phyloP scores from a whole-genome alignment of 2,329 filamentous ascomycete species.

The Tothia fuscella region DNA sequence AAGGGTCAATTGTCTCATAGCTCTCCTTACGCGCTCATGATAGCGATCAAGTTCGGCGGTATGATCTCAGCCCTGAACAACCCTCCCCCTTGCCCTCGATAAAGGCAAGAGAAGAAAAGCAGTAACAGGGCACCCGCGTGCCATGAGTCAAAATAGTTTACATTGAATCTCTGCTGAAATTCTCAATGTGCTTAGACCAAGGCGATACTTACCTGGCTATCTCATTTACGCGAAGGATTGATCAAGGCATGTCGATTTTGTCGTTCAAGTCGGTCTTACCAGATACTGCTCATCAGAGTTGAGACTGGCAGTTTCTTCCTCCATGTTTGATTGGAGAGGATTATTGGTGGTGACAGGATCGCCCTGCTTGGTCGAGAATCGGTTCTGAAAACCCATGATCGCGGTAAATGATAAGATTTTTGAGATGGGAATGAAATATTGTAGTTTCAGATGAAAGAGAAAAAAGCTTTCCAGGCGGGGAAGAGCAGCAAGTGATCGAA shows the following conservation, averaged over 20 bases:
- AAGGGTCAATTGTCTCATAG: constrained; percentile 10
- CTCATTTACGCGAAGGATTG: constrained; percentile 4
- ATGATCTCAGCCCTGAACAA: constrained; percentile 12
- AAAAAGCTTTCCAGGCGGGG: no score
- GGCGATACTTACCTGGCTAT: constrained; percentile 11
- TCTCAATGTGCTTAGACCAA: not conserved
- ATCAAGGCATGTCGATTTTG: not conserved
- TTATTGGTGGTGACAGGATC: constrained; percentile 1
- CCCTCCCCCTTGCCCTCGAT: constrained; percentile 1
- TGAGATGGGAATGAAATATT: no score
- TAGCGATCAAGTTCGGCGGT: constrained; percentile 13
- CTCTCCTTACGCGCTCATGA: constrained; percentile 13
- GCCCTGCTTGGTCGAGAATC: not conserved
- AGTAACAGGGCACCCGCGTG: constrained; percentile 11
- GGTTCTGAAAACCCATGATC: not conserved
- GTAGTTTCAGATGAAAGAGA: no score
- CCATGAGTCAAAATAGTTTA: constrained; percentile 8
- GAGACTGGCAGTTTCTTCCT: constrained; percentile 3
- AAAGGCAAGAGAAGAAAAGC: not conserved
- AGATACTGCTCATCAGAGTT: constrained; percentile 11
- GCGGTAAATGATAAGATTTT: not conserved
- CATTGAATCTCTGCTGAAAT: not conserved
- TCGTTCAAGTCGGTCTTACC: constrained; percentile 8
- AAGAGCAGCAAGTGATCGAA: no score
- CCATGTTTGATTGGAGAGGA: constrained; percentile 9